Evolutionary conservation across 2,329 filamentous ascomycete species (phyloP), one percentile per base, ranked within the genome.

Genomic region (Ambrosiella cleistominuta): DNA sequence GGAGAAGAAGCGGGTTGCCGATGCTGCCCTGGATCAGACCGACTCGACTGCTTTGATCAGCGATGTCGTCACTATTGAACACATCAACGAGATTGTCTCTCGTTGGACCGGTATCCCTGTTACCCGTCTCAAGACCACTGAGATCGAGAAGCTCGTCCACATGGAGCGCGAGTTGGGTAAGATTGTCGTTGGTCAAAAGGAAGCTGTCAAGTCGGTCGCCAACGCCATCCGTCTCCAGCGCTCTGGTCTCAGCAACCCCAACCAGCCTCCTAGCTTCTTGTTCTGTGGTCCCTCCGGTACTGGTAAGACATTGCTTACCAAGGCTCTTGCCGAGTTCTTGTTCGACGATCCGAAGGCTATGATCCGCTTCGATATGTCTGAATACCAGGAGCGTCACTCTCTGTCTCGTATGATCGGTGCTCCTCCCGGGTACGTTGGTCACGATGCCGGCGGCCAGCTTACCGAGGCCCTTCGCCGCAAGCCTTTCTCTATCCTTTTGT

Each of bases 331-430:
- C 54, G 93, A 98, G 70, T 98, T 98, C 75, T 76, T 98, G 36
- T 98, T 98, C 73, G 93, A 98, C 68, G 93, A 98, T 65, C 74
- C 91, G 35, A 96, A 96, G 74, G 77, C 91, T 39, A 97, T 98
- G 93, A 95, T 98, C 65, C 86, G 93, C 44, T 95, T 98, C 73
- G 93, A 98, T 69, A 98, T 98, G 93, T 97, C 91, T 4, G 93
- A 98, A 71, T 98, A 98, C 70, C 94, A 98, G 71, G 93, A 98
- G 71, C 85, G 91, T 4, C 93, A 98, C 69, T 86, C 91, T 0
- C 80, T 98, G 12, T 95, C 88, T 68, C 83, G 93, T 61, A 96
- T 98, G 88, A 98, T 98, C 65, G 93, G 93, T 68, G 90, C 93
- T 17, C 93, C 93, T 17, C 93, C 93, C 3, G 93, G 93, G 63